Evolutionary conservation across 805 yeast species (phyloP), one percentile per base, ranked within the genome.

Genomic region (Starmerella asiatica): DNA sequence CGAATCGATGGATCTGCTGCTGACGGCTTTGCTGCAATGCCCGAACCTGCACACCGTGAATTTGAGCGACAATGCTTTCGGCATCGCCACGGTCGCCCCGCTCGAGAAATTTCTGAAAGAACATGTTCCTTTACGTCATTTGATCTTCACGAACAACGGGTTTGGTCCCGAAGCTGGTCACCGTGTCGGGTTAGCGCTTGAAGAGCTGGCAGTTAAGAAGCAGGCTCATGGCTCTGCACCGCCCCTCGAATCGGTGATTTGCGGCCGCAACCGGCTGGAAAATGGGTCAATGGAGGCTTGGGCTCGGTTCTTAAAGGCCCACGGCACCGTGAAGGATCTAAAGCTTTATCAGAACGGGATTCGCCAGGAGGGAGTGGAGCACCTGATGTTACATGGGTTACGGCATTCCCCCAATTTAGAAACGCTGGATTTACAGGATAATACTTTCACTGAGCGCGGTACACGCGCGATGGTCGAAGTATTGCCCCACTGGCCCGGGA

Each of bases 101-200:
- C 69, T 91, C 40, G 94, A 91, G 57, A 68, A 66, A 21, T 85
- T 77, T 53, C 66, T 91, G 43, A 64, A 81, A 11, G 68, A 77
- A 51, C 93, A 88, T 27, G 70, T 73, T 15, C 75, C 93, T 20
- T 63, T 91, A 40, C 79, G 82, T 60, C 95, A 91, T 57, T 70
- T 91, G 59, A 76, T 83, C 49, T 67, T 91, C 46, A 79, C 95
- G 34, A 91, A 91, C 63, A 91, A 91, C 59, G 99, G 99, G 40
- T 79, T 91, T 75, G 99, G 99, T 27, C 99, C 99, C 20, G 80
- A 80, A 58, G 94, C 97, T 1, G 98, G 99, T 53, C 79, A 88
- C 42, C 73, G 94, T 58, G 81, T 91, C 46, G 99, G 96, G 44
- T 75, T 75, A 52, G 82, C 94, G 3, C 70, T 91, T 34, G 82